phyloP scores from a whole-genome alignment of 345 rosid species.

The Rubroshorea leprosula region DNA sequence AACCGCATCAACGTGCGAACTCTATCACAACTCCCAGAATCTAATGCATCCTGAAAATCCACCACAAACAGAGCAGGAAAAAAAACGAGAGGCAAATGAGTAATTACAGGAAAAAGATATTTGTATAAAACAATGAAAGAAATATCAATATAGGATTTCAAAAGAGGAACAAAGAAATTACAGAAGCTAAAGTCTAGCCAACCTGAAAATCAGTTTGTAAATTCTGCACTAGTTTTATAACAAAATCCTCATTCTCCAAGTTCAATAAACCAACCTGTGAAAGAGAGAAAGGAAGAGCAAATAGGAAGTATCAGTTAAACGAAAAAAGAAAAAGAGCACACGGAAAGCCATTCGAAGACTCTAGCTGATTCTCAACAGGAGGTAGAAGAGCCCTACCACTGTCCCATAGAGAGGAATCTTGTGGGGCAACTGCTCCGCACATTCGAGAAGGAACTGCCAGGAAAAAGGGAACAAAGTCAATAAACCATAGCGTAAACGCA shows the following conservation, averaged over 20 bases:
- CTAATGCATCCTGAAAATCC: constrained; percentile 60
- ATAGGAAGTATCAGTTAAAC: neutral
- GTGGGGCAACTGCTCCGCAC: constrained; percentile 91
- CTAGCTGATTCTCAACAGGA: neutral
- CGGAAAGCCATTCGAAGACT: neutral
- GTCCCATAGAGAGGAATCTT: constrained; percentile 85
- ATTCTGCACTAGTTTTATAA: constrained; percentile 42
- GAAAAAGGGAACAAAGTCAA: constrained; percentile 11
- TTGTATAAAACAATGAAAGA: too few relatives aligned
- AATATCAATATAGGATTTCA: too few relatives aligned
- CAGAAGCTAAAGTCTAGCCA: constrained; percentile 1
- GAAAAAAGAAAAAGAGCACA: neutral
- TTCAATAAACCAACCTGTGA: constrained; percentile 77
- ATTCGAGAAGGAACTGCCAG: constrained; percentile 72
- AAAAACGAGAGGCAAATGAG: neutral
- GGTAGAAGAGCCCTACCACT: constrained; percentile 52
- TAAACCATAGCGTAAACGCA: neutral
- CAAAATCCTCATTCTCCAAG: constrained; percentile 94
- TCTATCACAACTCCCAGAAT: constrained; percentile 59
- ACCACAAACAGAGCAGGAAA: constrained; percentile 9
- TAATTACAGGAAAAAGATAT: neutral
- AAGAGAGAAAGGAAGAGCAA: neutral
- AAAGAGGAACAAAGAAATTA: neutral
- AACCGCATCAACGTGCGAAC: constrained; percentile 85
- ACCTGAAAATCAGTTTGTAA: constrained; percentile 73